Conservation (phyloP, 1,139 yeast genomes). For the Nakaseomyces nivariensis region DNA sequence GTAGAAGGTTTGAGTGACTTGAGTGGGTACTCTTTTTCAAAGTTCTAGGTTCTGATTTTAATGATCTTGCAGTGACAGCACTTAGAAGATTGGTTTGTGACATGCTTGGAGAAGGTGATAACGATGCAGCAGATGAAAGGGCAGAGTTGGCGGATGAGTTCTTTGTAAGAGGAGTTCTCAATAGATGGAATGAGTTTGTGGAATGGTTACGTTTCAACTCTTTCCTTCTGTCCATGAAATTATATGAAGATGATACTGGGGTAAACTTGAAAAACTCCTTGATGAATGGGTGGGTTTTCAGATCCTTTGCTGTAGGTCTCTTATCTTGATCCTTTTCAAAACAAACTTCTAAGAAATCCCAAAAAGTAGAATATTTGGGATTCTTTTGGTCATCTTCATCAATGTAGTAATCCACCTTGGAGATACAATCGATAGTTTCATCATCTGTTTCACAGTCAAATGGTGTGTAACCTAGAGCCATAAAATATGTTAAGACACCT, state of each 20-base stretch:
- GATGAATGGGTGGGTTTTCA: slow-evolving; percentile 38
- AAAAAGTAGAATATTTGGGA: slow-evolving; percentile 38
- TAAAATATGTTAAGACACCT: slow-evolving; percentile 62
- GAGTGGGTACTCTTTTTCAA: not conserved
- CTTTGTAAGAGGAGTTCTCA: not conserved
- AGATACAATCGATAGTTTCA: slow-evolving; percentile 58
- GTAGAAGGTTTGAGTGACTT: slow-evolving; percentile 1
- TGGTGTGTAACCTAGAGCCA: slow-evolving; percentile 69
- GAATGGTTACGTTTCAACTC: not conserved
- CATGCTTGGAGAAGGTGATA: not conserved
- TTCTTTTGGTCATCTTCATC: slow-evolving; percentile 28
- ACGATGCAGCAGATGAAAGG: not conserved
- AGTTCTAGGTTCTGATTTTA: not conserved
- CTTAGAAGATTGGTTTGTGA: not conserved
- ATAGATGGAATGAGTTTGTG: not conserved
- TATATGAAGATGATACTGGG: not conserved
- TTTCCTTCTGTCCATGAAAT: not conserved
- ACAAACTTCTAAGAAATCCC: slow-evolving; percentile 50
- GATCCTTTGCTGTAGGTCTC: slow-evolving; percentile 41
- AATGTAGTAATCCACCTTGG: slow-evolving; percentile 45
- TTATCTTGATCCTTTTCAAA: slow-evolving; percentile 38
- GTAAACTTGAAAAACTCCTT: slow-evolving; percentile 15
- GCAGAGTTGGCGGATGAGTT: not conserved
- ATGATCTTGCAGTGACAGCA: not conserved
- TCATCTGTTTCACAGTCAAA: slow-evolving; percentile 67